Conservation (phyloP, 176 grass and related monocot species). For the Guadua angustifolia region DNA sequence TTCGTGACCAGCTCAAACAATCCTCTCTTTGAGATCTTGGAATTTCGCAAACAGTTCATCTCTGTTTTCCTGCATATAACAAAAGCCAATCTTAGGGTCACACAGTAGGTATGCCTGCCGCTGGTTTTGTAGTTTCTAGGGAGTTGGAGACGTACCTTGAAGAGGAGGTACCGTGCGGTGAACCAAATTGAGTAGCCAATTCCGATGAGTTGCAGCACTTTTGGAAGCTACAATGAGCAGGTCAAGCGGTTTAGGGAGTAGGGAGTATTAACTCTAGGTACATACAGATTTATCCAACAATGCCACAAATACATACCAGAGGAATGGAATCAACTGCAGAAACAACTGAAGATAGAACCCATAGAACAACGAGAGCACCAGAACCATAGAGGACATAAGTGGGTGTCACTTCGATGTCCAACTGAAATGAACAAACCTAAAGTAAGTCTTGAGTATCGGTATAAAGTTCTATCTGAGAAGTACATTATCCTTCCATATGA, state of each 20-base stretch:
- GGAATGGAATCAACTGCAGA: slow-evolving; percentile 78
- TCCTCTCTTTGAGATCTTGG: slow-evolving; percentile 52
- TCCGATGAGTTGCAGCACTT: slow-evolving; percentile 72
- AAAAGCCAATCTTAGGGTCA: slow-evolving; percentile 2
- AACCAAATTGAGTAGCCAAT: slow-evolving; percentile 72
- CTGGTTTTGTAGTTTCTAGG: neutral
- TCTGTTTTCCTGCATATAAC: slow-evolving; percentile 61
- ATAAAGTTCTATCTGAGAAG: slow-evolving; percentile 4
- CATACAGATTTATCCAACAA: neutral
- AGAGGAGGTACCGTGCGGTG: slow-evolving; percentile 54
- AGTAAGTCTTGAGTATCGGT: neutral
- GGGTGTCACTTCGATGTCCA: slow-evolving; percentile 71
- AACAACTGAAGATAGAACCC: slow-evolving; percentile 64
- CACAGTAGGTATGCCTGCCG: neutral
- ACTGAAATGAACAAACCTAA: slow-evolving; percentile 48
- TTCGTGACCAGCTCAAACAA: slow-evolving; percentile 40
- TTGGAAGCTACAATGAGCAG: slow-evolving; percentile 66
- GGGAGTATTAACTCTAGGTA: neutral
- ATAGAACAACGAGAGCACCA: slow-evolving; percentile 59
- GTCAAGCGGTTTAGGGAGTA: slow-evolving; percentile 16
- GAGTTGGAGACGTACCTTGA: slow-evolving; percentile 51
- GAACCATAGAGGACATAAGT: slow-evolving; percentile 57
- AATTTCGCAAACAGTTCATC: slow-evolving; percentile 61
- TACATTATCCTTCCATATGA: neutral
- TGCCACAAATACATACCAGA: slow-evolving; percentile 61